phyloP scores from a whole-genome alignment of 2,329 filamentous ascomycete species.

The Ascochyta clinopodiicola region DNA sequence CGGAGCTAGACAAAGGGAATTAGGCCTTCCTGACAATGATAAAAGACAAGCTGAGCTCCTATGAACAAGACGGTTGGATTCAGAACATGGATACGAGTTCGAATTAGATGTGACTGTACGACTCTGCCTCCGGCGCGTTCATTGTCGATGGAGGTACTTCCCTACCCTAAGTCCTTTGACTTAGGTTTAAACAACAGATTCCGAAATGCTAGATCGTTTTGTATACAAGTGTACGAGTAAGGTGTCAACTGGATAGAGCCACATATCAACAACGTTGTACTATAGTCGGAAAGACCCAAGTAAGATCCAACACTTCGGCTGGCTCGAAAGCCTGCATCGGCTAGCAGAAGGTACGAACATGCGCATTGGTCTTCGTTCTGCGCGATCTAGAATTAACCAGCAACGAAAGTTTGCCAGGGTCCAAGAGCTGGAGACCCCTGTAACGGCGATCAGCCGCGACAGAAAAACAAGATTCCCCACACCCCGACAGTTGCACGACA shows the following conservation, averaged over 20 bases:
- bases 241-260: background rate
- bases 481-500: conserved; percentile 16
- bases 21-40: background rate
- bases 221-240: background rate
- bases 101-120: background rate
- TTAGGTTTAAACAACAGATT: too few species aligned
- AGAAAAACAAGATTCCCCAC: conserved; percentile 22
- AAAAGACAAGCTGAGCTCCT: background rate
- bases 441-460: conserved; percentile 11
- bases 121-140: background rate
- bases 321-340: background rate
- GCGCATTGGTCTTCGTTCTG: conserved; percentile 5
- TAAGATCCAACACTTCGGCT: background rate
- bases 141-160: too few species aligned
- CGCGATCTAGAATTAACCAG: conserved; percentile 2
- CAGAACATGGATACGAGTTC: background rate
- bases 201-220: background rate
- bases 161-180: background rate
- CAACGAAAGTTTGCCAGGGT: conserved; percentile 3
- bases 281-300: background rate
- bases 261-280: background rate
- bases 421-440: conserved; percentile 4
- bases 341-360: conserved; percentile 1
- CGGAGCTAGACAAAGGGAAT: conserved; percentile 48
- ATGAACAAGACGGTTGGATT: background rate